A percentile compares a stretch with the other conserved stretches of the same genome.
These are phyloP conservation scores for Nakaseomyces sp. DNA, from an alignment of 1,139 yeast genomes.

Conservation along the genomic window DNA sequence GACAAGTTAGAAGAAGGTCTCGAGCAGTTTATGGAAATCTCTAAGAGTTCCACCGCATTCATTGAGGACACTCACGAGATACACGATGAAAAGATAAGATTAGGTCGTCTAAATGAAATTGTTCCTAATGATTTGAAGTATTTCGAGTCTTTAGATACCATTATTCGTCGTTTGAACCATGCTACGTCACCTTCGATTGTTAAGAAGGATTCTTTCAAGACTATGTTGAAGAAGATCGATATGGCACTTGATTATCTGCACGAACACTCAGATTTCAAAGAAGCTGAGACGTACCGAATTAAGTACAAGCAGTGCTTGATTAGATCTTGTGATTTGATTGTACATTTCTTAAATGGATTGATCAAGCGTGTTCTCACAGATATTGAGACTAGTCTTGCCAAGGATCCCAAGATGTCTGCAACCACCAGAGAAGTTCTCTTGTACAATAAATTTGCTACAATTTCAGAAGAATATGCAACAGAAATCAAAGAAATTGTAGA, in stretches of 20 bases:
- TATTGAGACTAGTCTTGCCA: conserved; percentile 32
- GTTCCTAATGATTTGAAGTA: conserved; percentile 47
- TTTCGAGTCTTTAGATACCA: conserved; percentile 63
- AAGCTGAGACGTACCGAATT: conserved; percentile 59
- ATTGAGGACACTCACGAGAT: conserved; percentile 35
- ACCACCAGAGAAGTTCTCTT: conserved; percentile 45
- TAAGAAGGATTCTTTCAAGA: conserved; percentile 44
- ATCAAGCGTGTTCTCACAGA: conserved; percentile 42
- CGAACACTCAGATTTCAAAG: conserved; percentile 49
- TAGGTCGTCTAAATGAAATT: conserved; percentile 39
- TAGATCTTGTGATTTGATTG: conserved; percentile 66
- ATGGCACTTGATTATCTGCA: conserved; percentile 44
- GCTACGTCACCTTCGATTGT: conserved; percentile 48
- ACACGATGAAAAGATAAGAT: conserved; percentile 42
- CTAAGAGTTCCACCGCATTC: conserved; percentile 16
- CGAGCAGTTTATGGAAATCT: conserved; percentile 16
- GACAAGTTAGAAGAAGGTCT: conserved; percentile 15
- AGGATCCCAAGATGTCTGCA: conserved; percentile 10
- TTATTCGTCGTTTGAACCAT: conserved; percentile 58
- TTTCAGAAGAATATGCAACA: conserved; percentile 36
- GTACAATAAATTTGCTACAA: conserved; percentile 53
- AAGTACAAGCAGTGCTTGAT: conserved; percentile 81
- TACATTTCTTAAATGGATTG: conserved; percentile 53
- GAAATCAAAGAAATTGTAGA: conserved; percentile 44
- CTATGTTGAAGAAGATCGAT: conserved; percentile 53